Evolutionary conservation across 371 early-diverging fungal genomes (phyloP), one percentile per base, ranked within the genome.

Genomic region (Mortierella sp.): DNA sequence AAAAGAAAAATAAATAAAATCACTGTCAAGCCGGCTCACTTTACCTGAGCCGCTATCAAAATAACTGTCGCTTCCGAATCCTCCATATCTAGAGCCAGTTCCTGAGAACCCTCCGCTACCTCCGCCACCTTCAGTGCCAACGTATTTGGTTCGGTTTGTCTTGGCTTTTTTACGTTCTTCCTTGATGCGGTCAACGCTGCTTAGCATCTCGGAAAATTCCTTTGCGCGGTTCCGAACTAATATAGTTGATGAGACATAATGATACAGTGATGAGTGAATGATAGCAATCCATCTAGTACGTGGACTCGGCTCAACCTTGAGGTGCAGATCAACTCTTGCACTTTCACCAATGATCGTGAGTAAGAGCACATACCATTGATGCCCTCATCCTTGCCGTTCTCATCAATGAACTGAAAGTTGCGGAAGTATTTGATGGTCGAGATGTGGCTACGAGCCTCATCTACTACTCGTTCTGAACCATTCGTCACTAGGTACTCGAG

Each of bases 351-450:
- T 18, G 19, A 12, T n/a, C 55, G 7, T 37, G n/a, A 25, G 62
- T 21, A 21, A n/a, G n/a, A 15, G 7, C 46, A 70, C 82, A 52
- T 87, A 95, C 94, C 93, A 72, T 98, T 98, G 62, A 98, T 89
- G 1, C 99, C 99, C 84, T 98, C 95, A 79, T 98, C 99, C 81
- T 97, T 98, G 72, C 93, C 94, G 71, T 96, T 95, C 29, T 95
- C 95, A 70, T 98, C 98, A 21, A 96, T 86, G 59, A 85, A 93
- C 60, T 92, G 86, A 66, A 93, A 96, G 84, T 88, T 96, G 59
- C 89, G 84, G 72, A 97, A 87, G 50, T 92, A 90, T 68, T 94
- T 96, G 64, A 98, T 82, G 64, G 92, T 91, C 16, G 95, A 93
- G n/a, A 94, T 83, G 67, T 94, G 95, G 16, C 91, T 85, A 7